Evolutionary conservation across 1,284 basidiomycete species (phyloP).

Genomic region (Irpex sp.): DNA sequence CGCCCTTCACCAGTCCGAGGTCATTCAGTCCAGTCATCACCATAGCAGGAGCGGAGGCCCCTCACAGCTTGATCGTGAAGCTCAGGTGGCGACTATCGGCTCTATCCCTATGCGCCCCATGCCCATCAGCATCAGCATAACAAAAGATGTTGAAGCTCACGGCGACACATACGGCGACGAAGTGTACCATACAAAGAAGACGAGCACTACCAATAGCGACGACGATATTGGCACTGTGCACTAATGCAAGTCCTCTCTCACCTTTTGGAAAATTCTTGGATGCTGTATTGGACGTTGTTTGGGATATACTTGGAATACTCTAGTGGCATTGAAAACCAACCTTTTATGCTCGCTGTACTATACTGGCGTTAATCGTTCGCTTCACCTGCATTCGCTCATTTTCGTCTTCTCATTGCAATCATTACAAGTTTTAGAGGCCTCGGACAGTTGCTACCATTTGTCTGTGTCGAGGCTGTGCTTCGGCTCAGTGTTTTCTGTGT

Average conservation of each 20-base stretch:
- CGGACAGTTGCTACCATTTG: background rate
- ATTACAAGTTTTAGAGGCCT: background rate
- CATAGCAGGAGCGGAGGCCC: background rate
- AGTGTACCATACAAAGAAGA: conserved; percentile 1
- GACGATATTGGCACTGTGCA: conserved; percentile 8
- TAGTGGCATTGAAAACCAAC: background rate
- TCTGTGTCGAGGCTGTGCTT: background rate
- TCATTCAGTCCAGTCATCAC: background rate
- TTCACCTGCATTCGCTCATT: background rate
- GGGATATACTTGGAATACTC: background rate
- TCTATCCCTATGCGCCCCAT: conserved; percentile 13
- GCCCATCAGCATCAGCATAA: conserved; percentile 15
- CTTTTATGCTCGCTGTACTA: background rate
- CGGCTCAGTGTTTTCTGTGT: background rate
- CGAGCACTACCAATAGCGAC: conserved; percentile 1
- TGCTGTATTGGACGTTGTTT: background rate
- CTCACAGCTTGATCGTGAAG: background rate
- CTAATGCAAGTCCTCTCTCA: background rate
- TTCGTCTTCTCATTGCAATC: background rate
- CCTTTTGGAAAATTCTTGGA: background rate
- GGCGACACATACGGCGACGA: conserved; percentile 5
- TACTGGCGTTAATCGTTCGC: conserved; percentile 1
- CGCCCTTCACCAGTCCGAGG: conserved; percentile 12
- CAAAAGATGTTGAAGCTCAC: conserved; percentile 15
- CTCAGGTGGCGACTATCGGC: conserved; percentile 11